Evolutionary conservation across 805 yeast genomes (phyloP).

Genomic region (Phaffomyces opuntiae): DNA sequence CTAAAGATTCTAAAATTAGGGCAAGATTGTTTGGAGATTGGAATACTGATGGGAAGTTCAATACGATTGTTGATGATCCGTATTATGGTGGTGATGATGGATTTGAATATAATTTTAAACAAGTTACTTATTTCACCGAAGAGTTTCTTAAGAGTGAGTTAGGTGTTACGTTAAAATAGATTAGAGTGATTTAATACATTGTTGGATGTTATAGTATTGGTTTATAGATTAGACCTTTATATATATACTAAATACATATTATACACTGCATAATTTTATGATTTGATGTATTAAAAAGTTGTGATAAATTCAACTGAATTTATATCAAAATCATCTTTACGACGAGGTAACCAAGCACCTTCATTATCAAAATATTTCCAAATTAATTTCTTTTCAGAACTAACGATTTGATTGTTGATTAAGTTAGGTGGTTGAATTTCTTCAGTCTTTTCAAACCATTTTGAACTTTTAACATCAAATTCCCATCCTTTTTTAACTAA

Average conservation of each 20-base stretch:
- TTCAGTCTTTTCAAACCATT: constrained; percentile 75
- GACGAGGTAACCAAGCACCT: constrained; percentile 56
- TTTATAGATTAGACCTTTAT: background rate
- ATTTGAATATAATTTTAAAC: constrained; percentile 72
- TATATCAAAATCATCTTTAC: constrained; percentile 48
- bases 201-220: background rate
- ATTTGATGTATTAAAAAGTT: background rate
- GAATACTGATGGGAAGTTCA: constrained; percentile 44
- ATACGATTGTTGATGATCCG: constrained; percentile 74
- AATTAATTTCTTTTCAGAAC: constrained; percentile 35
- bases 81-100: constrained; percentile 86
- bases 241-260: background rate
- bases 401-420: constrained; percentile 25
- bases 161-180: background rate
- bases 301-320: constrained; percentile 17
- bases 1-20: constrained; percentile 39
- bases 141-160: constrained; percentile 54
- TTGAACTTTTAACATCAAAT: constrained; percentile 60
- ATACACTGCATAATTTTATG: background rate
- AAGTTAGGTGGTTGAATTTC: constrained; percentile 21
- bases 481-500: constrained; percentile 77
- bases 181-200: background rate
- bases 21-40: constrained; percentile 78
- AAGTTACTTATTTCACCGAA: constrained; percentile 67
- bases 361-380: constrained; percentile 87